Percentiles rank a stretch among this genome's conserved stretches.
phyloP scores from a whole-genome alignment of 257 asterid species.

The Osmanthus fragrans region DNA sequence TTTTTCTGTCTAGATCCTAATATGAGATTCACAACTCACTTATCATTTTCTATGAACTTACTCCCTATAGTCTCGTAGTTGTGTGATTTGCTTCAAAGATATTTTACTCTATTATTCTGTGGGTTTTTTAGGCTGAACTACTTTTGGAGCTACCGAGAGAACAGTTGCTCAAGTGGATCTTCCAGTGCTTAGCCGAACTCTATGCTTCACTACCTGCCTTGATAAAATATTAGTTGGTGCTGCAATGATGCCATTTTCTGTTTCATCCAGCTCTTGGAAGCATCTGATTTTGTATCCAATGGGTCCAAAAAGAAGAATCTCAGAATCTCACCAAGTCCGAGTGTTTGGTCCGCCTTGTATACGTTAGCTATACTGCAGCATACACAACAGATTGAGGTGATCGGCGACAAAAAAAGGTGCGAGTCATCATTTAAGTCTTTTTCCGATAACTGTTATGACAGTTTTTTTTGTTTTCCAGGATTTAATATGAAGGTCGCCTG shows the following conservation, averaged over 20 bases:
- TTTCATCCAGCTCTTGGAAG: conserved; percentile 13
- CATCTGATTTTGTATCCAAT: not conserved
- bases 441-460: not conserved
- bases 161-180: conserved; percentile 94
- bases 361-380: not conserved
- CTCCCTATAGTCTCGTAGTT: conserved; percentile 1
- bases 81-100: conserved; percentile 1
- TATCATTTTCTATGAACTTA: not conserved
- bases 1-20: not conserved
- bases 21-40: not conserved
- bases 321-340: conserved; percentile 27
- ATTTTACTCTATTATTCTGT: conserved; percentile 20
- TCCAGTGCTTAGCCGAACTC: conserved; percentile 87
- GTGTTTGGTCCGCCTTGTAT: not conserved
- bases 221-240: conserved; percentile 62
- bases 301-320: conserved; percentile 17
- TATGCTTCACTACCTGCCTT: conserved; percentile 81
- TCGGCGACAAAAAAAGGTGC: not conserved
- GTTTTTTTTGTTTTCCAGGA: not conserved
- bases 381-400: not conserved
- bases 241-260: conserved; percentile 6
- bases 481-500: not conserved
- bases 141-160: conserved; percentile 93
- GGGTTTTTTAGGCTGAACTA: conserved; percentile 68
- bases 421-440: not conserved